Conservation (phyloP, 2,329 filamentous ascomycete species). For the Fusarium brevicatenulatum region DNA sequence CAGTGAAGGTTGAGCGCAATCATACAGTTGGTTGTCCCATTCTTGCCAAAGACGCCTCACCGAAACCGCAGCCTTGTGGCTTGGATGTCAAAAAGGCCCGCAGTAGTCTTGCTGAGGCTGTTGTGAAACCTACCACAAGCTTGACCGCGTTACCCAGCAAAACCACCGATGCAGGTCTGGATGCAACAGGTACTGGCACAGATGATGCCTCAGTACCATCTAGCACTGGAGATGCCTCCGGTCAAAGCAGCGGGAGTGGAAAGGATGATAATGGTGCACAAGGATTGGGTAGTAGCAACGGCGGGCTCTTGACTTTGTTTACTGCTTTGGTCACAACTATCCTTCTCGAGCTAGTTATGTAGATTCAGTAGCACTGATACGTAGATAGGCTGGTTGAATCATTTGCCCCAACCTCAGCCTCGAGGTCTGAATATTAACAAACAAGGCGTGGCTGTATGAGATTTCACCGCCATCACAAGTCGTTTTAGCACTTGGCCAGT, state of each 20-base stretch:
- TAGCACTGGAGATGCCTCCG: conserved; percentile 67
- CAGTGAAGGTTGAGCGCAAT: conserved; percentile 14
- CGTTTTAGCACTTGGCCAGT: not conserved
- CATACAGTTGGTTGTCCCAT: conserved; percentile 22
- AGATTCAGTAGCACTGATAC: not conserved
- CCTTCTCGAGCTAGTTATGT: not conserved
- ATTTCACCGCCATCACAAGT: not conserved
- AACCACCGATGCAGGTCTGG: not conserved
- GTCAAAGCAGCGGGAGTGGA: not conserved
- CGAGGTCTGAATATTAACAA: too few species aligned
- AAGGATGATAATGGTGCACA: not conserved
- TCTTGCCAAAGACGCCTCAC: conserved; percentile 5
- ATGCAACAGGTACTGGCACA: conserved; percentile 44
- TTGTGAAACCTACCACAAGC: conserved; percentile 28
- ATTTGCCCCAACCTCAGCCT: not conserved
- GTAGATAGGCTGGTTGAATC: not conserved
- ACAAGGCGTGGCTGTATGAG: not conserved
- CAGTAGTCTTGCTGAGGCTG: conserved; percentile 18
- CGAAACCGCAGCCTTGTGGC: conserved; percentile 20
- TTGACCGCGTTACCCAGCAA: conserved; percentile 6
- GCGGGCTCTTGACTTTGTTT: not conserved
- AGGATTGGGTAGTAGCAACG: not conserved
- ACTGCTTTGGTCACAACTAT: not conserved
- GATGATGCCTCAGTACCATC: not conserved
- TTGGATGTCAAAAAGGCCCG: conserved; percentile 15